Conservation (phyloP, 2,329 filamentous ascomycete genomes). For the Calonectria hongkongensis region DNA sequence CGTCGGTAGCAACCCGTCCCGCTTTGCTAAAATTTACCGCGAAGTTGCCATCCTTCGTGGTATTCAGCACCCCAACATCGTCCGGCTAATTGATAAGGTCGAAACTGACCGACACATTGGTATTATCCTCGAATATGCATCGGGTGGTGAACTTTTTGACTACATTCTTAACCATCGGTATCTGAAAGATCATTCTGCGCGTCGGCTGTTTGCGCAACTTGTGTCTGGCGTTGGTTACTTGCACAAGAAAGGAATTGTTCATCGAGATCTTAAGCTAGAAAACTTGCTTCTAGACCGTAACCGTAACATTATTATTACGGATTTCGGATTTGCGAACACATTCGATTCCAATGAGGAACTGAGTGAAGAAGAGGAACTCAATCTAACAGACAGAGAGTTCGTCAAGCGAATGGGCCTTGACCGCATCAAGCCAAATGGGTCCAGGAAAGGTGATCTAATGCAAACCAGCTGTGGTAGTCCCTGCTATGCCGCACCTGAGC, state of each 20-base stretch:
- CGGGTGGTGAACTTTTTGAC: conserved; percentile 97
- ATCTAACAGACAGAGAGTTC: conserved; percentile 89
- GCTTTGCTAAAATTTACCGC: conserved; percentile 96
- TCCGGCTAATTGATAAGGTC: conserved; percentile 97
- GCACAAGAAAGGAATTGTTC: conserved; percentile 98
- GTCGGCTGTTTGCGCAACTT: conserved; percentile 94
- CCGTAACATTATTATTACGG: conserved; percentile 99
- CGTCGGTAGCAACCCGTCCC: conserved; percentile 89
- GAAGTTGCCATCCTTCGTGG: conserved; percentile 94
- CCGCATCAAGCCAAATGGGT: conserved; percentile 82
- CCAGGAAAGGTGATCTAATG: conserved; percentile 95
- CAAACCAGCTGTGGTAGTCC: conserved; percentile 99
- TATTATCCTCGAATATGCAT: conserved; percentile 98
- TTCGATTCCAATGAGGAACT: conserved; percentile 94
- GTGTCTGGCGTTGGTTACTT: conserved; percentile 97
- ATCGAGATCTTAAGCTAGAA: conserved; percentile 96
- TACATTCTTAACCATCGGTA: conserved; percentile 98
- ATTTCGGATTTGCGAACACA: conserved; percentile 99
- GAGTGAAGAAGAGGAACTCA: conserved; percentile 91
- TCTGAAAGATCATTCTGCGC: conserved; percentile 93
- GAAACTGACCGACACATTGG: conserved; percentile 98
- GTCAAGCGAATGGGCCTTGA: conserved; percentile 92
- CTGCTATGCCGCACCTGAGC: conserved; percentile 96
- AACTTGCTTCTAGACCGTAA: conserved; percentile 96
- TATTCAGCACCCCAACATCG: conserved; percentile 96